Base-by-base conservation (phyloP, 441 rosid genomes). In the Syzygium malaccense region DNA sequence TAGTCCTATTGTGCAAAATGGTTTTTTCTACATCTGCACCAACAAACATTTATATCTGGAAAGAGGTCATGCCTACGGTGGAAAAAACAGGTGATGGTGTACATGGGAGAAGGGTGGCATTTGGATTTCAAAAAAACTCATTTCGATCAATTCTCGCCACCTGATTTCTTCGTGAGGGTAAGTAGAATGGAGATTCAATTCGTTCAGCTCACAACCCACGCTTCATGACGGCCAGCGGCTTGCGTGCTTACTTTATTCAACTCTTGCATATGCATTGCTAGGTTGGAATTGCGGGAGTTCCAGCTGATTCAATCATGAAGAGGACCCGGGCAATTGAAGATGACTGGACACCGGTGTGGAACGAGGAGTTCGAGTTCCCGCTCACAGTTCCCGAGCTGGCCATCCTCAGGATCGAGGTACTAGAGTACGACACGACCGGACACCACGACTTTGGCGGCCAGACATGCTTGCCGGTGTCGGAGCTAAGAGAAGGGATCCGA, bases 51-150 rank as follows among this genome's bases (percentile, higher is more conserved):
- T 41, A 20, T 20, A 12, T 71, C 49, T 71, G 28, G 28, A 37
- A 71, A 37, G 23, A 20, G 49, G 14, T 37, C 80, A 71, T 71
- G 49, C 49, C 49, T 37, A 8, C 37, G 80, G 80, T 71, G 48
- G 49, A 3, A 71, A 71, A 37, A 58, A 53, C 91, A 96, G 98
- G 96, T 96, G 49, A 95, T 89, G 85, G 90, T 96, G 66, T 93
- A 91, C 91, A 90, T 91, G 45, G 99, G 98, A 18, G 96, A 95
- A 91, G 98, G 98, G 7, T 96, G 99, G 99, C 93, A 93, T 92
- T 30, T 89, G 55, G 99, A 97, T 88, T 97, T 97, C 90, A 89
- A 53, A 57, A 91, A 25, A 68, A 92, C 93, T 18, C 88, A 94
- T 78, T 97, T 97, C 79, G 99, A 97, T 92, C 92, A 66, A 25